These are phyloP conservation scores for Solanum chiquidenum DNA, from an alignment of 257 asterid species.

Conservation along the genomic window DNA sequence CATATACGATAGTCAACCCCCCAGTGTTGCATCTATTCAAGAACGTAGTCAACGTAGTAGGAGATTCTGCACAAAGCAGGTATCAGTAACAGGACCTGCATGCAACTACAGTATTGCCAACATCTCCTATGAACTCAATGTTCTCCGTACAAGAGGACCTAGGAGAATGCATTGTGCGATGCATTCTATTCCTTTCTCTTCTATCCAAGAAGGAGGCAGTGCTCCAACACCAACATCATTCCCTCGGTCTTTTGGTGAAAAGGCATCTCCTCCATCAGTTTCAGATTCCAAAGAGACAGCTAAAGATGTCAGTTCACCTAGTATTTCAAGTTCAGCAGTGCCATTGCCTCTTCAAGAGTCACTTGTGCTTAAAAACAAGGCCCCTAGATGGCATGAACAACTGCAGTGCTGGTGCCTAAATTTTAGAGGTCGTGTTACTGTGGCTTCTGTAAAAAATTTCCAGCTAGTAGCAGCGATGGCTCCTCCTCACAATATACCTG, in stretches of 20 bases:
- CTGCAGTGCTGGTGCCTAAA: constrained; percentile 23
- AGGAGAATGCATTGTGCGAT: constrained; percentile 17
- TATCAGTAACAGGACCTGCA: constrained; percentile 9
- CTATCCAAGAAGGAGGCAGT: constrained; percentile 6
- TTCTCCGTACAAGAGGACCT: constrained; percentile 19
- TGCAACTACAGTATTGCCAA: constrained; percentile 9
- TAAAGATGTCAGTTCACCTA: neutral
- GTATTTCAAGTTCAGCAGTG: neutral
- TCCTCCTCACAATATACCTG: constrained; percentile 5
- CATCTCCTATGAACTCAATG: constrained; percentile 17
- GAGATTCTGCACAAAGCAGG: constrained; percentile 8
- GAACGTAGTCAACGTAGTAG: neutral
- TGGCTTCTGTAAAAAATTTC: constrained; percentile 23
- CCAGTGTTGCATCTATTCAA: neutral
- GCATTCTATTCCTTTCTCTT: constrained; percentile 1
- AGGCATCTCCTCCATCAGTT: neutral
- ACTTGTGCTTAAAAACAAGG: constrained; percentile 10
- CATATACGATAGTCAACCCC: constrained; percentile 15
- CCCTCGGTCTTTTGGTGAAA: neutral
- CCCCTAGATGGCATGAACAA: constrained; percentile 28
- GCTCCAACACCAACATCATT: constrained; percentile 21
- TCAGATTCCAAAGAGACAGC: neutral
- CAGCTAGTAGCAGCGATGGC: constrained; percentile 16
- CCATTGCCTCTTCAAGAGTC: neutral
- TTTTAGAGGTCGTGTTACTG: constrained; percentile 21